A percentile compares a stretch with the other conserved stretches of the same genome.
phyloP scores from a whole-genome alignment of 352 stramenopile species.

The Blastocystis sp. region DNA sequence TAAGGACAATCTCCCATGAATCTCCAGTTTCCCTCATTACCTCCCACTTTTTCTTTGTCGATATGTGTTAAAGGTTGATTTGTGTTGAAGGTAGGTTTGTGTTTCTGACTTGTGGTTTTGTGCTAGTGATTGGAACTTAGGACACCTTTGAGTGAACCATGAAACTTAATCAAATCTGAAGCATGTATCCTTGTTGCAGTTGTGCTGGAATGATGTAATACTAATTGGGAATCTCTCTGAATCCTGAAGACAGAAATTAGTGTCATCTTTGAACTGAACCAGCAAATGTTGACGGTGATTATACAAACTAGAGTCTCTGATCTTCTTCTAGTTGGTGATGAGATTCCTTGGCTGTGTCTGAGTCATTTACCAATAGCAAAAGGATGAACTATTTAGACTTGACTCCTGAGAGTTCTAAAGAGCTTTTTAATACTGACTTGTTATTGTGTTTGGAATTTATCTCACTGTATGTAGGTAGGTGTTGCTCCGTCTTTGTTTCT shows the following conservation, averaged over 20 bases:
- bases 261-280: constrained; percentile 69
- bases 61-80: neutral
- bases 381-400: constrained; percentile 62
- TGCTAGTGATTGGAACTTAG: constrained; percentile 66
- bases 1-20: neutral
- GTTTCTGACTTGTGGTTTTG: neutral
- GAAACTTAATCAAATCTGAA: constrained; percentile 56
- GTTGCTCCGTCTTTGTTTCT: neutral
- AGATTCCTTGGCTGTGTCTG: constrained; percentile 60
- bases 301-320: constrained; percentile 58
- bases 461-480: constrained; percentile 1
- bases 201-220: constrained; percentile 50
- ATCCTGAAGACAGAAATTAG: constrained; percentile 68
- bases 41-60: constrained; percentile 23
- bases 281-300: constrained; percentile 33
- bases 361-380: constrained; percentile 34
- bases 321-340: constrained; percentile 36
- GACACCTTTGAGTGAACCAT: constrained; percentile 63
- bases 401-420: constrained; percentile 67
- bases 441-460: neutral
- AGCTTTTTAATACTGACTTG: constrained; percentile 68
- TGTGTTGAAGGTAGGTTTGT: neutral
- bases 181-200: constrained; percentile 7
- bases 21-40: neutral
- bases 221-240: constrained; percentile 69